Base-by-base conservation (phyloP, 805 yeast species). In the Yarrowia porcina region DNA sequence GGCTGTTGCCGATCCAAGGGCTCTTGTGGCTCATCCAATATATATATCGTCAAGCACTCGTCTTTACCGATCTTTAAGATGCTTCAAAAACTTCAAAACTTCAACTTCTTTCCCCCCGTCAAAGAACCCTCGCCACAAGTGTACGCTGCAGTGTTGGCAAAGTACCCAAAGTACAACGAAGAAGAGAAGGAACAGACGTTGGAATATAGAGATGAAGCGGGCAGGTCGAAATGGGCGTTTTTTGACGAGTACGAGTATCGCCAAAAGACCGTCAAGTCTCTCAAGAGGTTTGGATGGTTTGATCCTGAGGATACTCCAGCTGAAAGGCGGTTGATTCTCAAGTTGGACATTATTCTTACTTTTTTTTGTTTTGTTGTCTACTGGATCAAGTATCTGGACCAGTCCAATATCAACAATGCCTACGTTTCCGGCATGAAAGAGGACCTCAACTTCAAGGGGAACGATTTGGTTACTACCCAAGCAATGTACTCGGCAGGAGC, bases 301-400 rank as follows among this genome's bases (percentile, higher is more conserved):
- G 78, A 79, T 44, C 79, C 79, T 18, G 77, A 74, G 49, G 82
- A 80, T 41, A 74, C 87, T 1, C 76, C 80, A 68, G 83, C 78
- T 1, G 82, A 79, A 57, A 76, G 78, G 39, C 74, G 72, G 20
- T 70, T 83, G 33, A 69, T 83, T 13, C 71, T 75, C 65, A 85
- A 85, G 67, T 69, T 85, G 38, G 90, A 85, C 68, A 64, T 83
- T 10, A 32, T 63, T 15, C 69, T 83, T 32, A 72, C 87, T 52
- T 77, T 84, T 15, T 83, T 82, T 65, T 77, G 86, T 0, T 80
- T 84, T 71, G 70, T 84, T 65, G 83, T 83, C 18, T 50, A 67
- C 36, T 67, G 59, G 52, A 41, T 66, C 44, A 67, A 64, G 65
- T 67, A 64, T 41, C 47, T 67, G 54, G 80, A 78, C 66, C 77